These are phyloP conservation scores for Lachancea sp. DNA, from an alignment of 805 yeast species.

Conservation along the genomic window DNA sequence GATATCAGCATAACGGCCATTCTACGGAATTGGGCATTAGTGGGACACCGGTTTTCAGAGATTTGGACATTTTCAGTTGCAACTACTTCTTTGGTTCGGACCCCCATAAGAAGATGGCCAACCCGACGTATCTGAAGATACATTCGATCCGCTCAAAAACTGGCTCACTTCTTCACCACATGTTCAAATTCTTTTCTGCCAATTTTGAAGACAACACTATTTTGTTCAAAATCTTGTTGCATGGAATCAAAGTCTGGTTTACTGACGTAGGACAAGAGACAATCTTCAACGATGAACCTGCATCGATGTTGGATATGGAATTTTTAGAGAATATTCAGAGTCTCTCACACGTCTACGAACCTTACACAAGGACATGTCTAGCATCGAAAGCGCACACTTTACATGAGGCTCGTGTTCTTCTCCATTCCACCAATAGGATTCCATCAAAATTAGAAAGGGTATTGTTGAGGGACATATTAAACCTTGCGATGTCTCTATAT, in stretches of 20 bases:
- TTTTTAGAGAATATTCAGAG: conserved; percentile 55
- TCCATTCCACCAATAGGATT: conserved; percentile 66
- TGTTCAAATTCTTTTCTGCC: conserved; percentile 42
- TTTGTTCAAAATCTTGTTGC: conserved; percentile 53
- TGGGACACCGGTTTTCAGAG: conserved; percentile 51
- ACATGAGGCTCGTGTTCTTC: conserved; percentile 66
- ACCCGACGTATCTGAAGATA: conserved; percentile 42
- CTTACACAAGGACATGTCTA: conserved; percentile 65
- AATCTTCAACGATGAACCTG: conserved; percentile 50
- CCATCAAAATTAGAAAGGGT: conserved; percentile 59
- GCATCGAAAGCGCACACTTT: conserved; percentile 67
- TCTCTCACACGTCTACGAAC: conserved; percentile 56
- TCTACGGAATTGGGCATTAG: conserved; percentile 40
- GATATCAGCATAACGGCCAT: conserved; percentile 23
- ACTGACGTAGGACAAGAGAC: conserved; percentile 74
- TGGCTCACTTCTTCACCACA: conserved; percentile 57
- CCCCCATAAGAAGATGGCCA: conserved; percentile 37
- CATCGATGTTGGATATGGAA: conserved; percentile 45
- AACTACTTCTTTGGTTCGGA: conserved; percentile 59
- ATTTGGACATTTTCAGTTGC: conserved; percentile 54
- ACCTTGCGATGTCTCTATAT: conserved; percentile 62
- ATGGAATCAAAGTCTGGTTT: conserved; percentile 68
- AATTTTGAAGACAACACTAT: conserved; percentile 58
- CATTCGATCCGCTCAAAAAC: conserved; percentile 56
- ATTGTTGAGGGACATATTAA: conserved; percentile 59